Conservation (phyloP, 306 rosid species). For the Quercus alba region DNA sequence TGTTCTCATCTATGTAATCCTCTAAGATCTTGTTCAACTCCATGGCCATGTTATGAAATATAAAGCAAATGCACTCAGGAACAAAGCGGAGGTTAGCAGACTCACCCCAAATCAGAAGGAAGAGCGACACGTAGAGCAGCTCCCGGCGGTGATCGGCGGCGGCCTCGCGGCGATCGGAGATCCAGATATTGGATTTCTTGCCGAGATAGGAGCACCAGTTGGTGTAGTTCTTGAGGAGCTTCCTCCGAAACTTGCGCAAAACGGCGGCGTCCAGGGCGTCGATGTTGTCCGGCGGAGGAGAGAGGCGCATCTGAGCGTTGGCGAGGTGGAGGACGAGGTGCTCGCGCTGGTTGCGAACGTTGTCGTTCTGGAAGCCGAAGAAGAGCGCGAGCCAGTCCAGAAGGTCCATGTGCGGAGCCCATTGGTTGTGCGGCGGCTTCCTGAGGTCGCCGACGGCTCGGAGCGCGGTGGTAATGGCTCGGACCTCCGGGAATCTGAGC, state of each 20-base stretch:
- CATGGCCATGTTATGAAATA: conserved; percentile 84
- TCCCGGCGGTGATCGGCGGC: conserved; percentile 66
- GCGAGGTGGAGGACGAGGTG: conserved; percentile 91
- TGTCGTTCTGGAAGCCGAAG: conserved; percentile 81
- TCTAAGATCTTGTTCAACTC: conserved; percentile 78
- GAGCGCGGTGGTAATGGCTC: conserved; percentile 74
- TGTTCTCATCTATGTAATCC: conserved; percentile 81
- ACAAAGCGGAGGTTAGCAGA: conserved; percentile 76
- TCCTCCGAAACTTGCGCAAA: conserved; percentile 70
- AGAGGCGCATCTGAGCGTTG: conserved; percentile 93
- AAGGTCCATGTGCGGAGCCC: conserved; percentile 72
- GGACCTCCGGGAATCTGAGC: conserved; percentile 84
- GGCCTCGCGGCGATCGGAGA: conserved; percentile 49
- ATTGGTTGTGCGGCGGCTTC: conserved; percentile 61
- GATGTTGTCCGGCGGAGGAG: conserved; percentile 89
- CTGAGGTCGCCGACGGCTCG: conserved; percentile 70
- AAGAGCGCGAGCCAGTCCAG: conserved; percentile 89
- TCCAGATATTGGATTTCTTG: conserved; percentile 82
- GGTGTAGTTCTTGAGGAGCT: conserved; percentile 70
- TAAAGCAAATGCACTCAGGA: conserved; percentile 84
- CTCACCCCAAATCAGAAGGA: conserved; percentile 93
- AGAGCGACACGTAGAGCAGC: conserved; percentile 77
- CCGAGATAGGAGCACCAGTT: conserved; percentile 88
- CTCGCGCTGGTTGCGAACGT: conserved; percentile 96
- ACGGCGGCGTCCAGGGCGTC: conserved; percentile 67